Percentiles rank a stretch among this genome's conserved stretches.
phyloP scores from a whole-genome alignment of 768 basidiomycete genomes.

The Tulasnella calospora region DNA sequence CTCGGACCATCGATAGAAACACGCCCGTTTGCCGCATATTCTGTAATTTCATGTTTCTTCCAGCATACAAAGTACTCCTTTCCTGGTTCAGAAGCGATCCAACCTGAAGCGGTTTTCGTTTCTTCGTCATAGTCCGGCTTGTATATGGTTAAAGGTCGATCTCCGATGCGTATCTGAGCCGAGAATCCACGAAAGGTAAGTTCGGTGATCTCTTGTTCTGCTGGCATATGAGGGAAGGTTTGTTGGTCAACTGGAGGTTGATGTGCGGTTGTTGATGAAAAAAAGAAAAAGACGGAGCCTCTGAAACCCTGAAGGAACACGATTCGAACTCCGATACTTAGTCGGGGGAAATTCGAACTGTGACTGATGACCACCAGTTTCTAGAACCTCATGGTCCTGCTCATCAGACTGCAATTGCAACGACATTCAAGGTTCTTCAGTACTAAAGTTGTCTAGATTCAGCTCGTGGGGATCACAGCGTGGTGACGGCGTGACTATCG shows the following conservation, averaged over 20 bases:
- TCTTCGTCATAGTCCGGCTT: background rate
- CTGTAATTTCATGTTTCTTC: background rate
- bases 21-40: background rate
- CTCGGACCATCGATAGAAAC: background rate
- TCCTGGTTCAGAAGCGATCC: background rate
- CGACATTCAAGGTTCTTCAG: background rate
- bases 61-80: background rate
- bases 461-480: background rate
- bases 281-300: background rate
- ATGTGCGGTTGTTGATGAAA: background rate
- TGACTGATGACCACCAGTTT: background rate
- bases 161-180: background rate
- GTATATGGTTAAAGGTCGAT: background rate
- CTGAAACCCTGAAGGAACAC: background rate
- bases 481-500: background rate
- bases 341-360: background rate
- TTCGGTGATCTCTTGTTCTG: background rate
- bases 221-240: background rate
- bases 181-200: background rate
- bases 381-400: background rate
- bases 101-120: background rate
- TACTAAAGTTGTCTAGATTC: background rate
- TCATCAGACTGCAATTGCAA: background rate
- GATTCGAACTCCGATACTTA: background rate
- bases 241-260: background rate